Evolutionary conservation across 441 rosid species (phyloP).

Genomic region (Cnidoscolus chayamansa): DNA sequence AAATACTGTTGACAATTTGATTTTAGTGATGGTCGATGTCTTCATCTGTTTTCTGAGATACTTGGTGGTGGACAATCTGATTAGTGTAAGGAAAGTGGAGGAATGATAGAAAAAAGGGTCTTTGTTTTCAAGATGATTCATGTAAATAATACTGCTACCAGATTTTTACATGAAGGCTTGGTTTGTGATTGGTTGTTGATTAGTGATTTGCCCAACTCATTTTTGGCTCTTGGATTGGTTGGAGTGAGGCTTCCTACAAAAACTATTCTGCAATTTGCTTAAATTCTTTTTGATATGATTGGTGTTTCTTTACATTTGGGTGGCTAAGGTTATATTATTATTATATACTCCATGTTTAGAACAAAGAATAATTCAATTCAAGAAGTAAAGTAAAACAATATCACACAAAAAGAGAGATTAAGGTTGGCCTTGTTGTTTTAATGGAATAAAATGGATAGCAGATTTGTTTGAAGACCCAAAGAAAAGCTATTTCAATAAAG

Average conservation of each 20-base stretch:
- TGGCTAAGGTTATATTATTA: no score
- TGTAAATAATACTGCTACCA: slow-evolving; percentile 21
- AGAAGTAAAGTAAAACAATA: no score
- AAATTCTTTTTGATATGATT: no score
- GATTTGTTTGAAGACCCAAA: not conserved
- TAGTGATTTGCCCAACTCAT: not conserved
- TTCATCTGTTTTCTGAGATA: slow-evolving; percentile 1
- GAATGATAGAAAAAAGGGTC: slow-evolving; percentile 5
- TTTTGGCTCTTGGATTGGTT: not conserved
- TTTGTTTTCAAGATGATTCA: slow-evolving; percentile 11
- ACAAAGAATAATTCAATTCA: no score
- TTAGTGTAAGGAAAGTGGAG: slow-evolving; percentile 7
- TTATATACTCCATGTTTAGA: no score
- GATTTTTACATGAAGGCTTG: slow-evolving; percentile 17
- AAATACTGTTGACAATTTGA: not conserved
- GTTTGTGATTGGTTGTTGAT: not conserved
- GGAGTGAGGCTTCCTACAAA: no score
- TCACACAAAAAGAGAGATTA: not conserved
- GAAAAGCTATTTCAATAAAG: not conserved
- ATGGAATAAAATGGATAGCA: not conserved
- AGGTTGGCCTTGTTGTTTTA: not conserved
- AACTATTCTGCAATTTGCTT: no score
- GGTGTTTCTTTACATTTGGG: no score
- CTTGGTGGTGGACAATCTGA: slow-evolving; percentile 6
- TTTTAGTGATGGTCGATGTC: not conserved